phyloP scores from a whole-genome alignment of 2,329 filamentous ascomycete species.

The Colletotrichum tropicicola region DNA sequence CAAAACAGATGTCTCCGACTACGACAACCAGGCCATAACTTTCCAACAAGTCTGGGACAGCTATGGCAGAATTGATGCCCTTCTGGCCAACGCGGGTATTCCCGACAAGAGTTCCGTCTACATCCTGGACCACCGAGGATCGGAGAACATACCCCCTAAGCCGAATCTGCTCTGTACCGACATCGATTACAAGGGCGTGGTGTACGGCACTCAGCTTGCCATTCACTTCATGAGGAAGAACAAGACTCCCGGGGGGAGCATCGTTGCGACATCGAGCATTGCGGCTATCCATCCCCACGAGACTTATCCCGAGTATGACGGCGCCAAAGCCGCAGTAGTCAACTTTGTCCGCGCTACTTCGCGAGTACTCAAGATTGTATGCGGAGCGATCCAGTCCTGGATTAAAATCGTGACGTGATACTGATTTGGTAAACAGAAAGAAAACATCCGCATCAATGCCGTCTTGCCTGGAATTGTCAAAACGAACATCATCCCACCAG shows the following conservation, averaged over 20 bases:
- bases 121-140: no score
- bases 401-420: no score
- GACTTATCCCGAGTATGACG: constrained; percentile 57
- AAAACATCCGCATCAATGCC: no score
- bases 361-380: no score
- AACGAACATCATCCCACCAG: no score
- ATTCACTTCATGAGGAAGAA: constrained; percentile 64
- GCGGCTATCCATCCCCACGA: constrained; percentile 52
- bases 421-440: no score
- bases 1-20: constrained; percentile 54
- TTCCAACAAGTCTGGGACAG: constrained; percentile 52
- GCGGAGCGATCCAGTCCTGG: no score
- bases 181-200: constrained; percentile 59
- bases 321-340: constrained; percentile 58
- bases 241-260: constrained; percentile 48
- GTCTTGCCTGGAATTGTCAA: no score
- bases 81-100: constrained; percentile 61
- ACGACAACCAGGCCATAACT: constrained; percentile 50
- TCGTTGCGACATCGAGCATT: constrained; percentile 53
- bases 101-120: no score
- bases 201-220: constrained; percentile 58
- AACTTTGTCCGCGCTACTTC: constrained; percentile 49
- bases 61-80: constrained; percentile 55
- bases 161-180: constrained; percentile 55
- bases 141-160: no score